A percentile compares a stretch with the other conserved stretches of the same genome.
These are phyloP conservation scores for Tricladium varicosporioides DNA, from an alignment of 2,329 filamentous ascomycete species.

Conservation along the genomic window DNA sequence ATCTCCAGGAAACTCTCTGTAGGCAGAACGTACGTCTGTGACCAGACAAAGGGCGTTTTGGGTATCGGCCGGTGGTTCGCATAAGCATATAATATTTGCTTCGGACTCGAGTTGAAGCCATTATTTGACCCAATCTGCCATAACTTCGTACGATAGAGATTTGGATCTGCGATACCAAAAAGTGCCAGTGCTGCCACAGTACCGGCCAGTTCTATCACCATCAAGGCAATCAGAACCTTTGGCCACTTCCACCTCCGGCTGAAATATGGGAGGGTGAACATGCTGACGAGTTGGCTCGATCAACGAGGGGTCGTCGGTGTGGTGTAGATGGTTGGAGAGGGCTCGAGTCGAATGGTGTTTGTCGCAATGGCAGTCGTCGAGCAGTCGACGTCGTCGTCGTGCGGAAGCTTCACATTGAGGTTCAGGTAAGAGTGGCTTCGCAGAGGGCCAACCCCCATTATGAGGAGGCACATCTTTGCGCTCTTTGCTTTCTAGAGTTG, in stretches of 20 bases:
- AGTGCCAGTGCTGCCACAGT: constrained; percentile 66
- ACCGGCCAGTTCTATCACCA: constrained; percentile 64
- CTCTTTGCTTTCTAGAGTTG: neutral
- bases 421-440: neutral
- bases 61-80: constrained; percentile 67
- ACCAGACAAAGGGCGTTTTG: constrained; percentile 69
- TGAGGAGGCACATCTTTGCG: constrained; percentile 9
- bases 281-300: constrained; percentile 11
- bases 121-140: constrained; percentile 71
- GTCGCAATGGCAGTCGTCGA: constrained; percentile 11
- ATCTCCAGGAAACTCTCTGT: neutral
- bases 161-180: constrained; percentile 70
- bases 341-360: constrained; percentile 2
- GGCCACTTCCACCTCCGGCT: constrained; percentile 45
- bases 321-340: neutral
- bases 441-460: constrained; percentile 7
- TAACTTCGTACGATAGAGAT: constrained; percentile 68
- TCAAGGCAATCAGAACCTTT: constrained; percentile 48
- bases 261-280: constrained; percentile 15
- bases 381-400: constrained; percentile 13
- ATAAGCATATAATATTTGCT: constrained; percentile 67
- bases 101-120: constrained; percentile 73
- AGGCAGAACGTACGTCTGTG: constrained; percentile 57
- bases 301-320: constrained; percentile 9
- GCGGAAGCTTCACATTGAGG: constrained; percentile 14